phyloP scores from a whole-genome alignment of 225 moss, liverwort and hornwort genomes.

The Rhytidiadelphus loreus region DNA sequence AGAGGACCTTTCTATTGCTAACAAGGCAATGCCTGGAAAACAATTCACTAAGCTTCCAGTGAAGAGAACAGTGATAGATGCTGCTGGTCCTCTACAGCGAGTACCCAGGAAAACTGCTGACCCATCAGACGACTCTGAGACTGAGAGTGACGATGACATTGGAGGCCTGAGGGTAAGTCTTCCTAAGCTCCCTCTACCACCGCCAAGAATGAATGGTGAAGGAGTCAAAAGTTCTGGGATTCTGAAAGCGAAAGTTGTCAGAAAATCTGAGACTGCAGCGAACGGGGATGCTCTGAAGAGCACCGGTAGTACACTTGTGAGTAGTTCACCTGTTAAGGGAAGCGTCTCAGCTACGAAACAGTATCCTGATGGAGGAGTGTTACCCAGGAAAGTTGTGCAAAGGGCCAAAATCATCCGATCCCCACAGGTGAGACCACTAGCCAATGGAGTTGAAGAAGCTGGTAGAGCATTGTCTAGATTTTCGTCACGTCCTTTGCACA shows the following conservation, averaged over 20 bases:
- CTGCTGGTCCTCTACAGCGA: conserved; percentile 2
- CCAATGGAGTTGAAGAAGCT: not conserved
- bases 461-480: conserved; percentile 18
- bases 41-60: conserved; percentile 12
- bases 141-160: conserved; percentile 40
- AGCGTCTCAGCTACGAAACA: conserved; percentile 5
- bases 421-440: conserved; percentile 25
- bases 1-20: not conserved
- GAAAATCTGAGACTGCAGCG: not conserved
- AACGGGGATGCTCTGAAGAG: conserved; percentile 1
- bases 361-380: not conserved
- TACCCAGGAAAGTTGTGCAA: conserved; percentile 14
- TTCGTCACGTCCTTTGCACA: not conserved
- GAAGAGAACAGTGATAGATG: conserved; percentile 7
- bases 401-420: conserved; percentile 29
- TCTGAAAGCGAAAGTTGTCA: conserved; percentile 14
- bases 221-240: conserved; percentile 9
- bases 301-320: not conserved
- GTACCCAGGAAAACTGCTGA: conserved; percentile 1
- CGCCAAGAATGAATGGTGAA: conserved; percentile 3
- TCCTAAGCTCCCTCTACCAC: not conserved
- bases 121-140: conserved; percentile 30
- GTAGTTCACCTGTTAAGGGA: not conserved
- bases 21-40: not conserved
- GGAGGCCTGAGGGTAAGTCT: conserved; percentile 8